Conservation (phyloP, 495 filamentous ascomycete genomes). For the Daldinia childiae region DNA sequence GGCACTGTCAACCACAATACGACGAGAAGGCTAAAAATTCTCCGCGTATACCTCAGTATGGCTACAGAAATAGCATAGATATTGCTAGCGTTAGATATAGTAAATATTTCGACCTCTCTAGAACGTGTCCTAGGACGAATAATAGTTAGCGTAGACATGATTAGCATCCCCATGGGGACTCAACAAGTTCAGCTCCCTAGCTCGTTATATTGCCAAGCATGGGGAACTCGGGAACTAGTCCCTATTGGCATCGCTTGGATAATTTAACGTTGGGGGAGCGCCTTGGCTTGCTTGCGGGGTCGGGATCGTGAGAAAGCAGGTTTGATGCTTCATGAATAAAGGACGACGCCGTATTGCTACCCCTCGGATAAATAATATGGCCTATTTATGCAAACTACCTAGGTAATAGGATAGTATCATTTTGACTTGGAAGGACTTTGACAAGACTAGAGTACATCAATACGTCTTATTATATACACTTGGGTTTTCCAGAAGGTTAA, state of each 20-base stretch:
- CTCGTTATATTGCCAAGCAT: slow-evolving; percentile 20
- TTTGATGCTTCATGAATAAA: not conserved
- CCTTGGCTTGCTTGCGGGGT: slow-evolving; percentile 30
- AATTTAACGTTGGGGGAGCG: not conserved
- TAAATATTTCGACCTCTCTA: not conserved
- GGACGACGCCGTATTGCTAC: not conserved
- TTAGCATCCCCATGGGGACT: not conserved
- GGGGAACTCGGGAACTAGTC: slow-evolving; percentile 17
- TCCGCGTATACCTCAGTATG: not conserved
- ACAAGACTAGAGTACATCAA: not conserved
- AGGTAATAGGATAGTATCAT: not conserved
- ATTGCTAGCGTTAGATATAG: too few relatives aligned
- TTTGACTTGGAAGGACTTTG: not conserved
- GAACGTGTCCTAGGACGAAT: not conserved
- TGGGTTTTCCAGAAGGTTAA: not conserved
- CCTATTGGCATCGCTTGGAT: slow-evolving; percentile 10
- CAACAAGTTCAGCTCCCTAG: slow-evolving; percentile 15
- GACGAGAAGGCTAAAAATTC: not conserved
- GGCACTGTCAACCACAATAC: not conserved
- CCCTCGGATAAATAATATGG: not conserved
- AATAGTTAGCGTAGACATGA: not conserved
- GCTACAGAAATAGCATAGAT: not conserved
- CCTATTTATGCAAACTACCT: not conserved
- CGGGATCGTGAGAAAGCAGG: not conserved
- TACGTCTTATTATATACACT: not conserved